phyloP scores from a whole-genome alignment of 1,284 basidiomycete genomes.

The Boletus sp. region DNA sequence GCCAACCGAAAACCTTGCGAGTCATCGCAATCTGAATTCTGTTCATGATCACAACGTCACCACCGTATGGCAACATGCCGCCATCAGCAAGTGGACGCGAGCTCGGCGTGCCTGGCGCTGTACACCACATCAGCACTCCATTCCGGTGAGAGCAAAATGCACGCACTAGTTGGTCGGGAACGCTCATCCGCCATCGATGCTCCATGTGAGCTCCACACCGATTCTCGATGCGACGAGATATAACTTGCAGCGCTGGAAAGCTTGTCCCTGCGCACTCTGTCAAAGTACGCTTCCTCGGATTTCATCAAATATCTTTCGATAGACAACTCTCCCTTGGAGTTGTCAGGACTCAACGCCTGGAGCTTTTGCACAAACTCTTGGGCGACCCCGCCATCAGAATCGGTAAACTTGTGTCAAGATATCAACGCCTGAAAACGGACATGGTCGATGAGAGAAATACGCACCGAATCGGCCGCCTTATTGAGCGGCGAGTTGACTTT shows the following conservation, averaged over 20 bases:
- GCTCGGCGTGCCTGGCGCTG: constrained; percentile 51
- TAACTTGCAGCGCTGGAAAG: constrained; percentile 73
- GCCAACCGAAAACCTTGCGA: constrained; percentile 78
- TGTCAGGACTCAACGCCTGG: constrained; percentile 73
- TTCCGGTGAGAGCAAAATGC: constrained; percentile 12
- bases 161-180: constrained; percentile 72
- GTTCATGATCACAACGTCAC: constrained; percentile 67
- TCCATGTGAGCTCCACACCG: constrained; percentile 70
- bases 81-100: constrained; percentile 48
- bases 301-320: constrained; percentile 88
- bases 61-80: constrained; percentile 53
- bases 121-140: constrained; percentile 12
- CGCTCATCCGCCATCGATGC: constrained; percentile 50
- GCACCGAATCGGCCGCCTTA: constrained; percentile 83
- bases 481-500: constrained; percentile 86
- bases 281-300: constrained; percentile 90
- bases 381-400: constrained; percentile 86
- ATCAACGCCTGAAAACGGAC: neutral
- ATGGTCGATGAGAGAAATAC: constrained; percentile 21
- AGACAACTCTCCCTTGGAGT: constrained; percentile 86
- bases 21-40: constrained; percentile 78
- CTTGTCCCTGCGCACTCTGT: constrained; percentile 83
- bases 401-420: constrained; percentile 67
- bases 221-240: constrained; percentile 77
- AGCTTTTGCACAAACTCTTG: constrained; percentile 85